Conservation (phyloP, 805 yeast genomes). For the Scheffersomyces ergatensis region DNA sequence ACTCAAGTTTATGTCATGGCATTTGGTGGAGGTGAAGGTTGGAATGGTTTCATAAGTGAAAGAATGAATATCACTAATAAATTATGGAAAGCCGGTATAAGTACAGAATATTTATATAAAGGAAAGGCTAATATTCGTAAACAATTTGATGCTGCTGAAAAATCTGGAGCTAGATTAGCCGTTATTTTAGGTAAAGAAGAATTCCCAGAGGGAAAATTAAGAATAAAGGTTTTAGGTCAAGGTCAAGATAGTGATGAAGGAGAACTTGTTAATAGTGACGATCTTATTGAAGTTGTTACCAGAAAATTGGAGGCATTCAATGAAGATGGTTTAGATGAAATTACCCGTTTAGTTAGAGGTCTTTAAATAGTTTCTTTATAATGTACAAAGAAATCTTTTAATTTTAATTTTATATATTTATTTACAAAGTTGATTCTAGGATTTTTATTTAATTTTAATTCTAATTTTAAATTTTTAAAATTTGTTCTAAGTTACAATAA, state of each 20-base stretch:
- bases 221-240: slow-evolving; percentile 86
- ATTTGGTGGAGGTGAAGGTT: slow-evolving; percentile 95
- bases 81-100: slow-evolving; percentile 87
- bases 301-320: slow-evolving; percentile 33
- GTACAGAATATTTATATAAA: slow-evolving; percentile 88
- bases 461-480: too few relatives aligned
- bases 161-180: slow-evolving; percentile 84
- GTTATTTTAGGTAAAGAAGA: slow-evolving; percentile 97
- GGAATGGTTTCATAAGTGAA: slow-evolving; percentile 90
- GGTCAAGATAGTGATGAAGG: slow-evolving; percentile 88
- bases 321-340: slow-evolving; percentile 58
- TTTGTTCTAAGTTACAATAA: not conserved
- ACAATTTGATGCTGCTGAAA: slow-evolving; percentile 97
- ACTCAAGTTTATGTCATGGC: slow-evolving; percentile 97
- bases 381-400: too few relatives aligned
- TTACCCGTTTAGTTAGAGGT: slow-evolving; percentile 60
- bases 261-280: slow-evolving; percentile 61
- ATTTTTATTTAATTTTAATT: too few relatives aligned
- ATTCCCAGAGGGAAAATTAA: slow-evolving; percentile 71
- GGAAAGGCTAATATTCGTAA: slow-evolving; percentile 92
- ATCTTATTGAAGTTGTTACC: slow-evolving; percentile 52
- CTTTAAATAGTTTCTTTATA: too few relatives aligned
- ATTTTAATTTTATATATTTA: too few relatives aligned
- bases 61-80: slow-evolving; percentile 82
- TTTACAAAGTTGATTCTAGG: too few relatives aligned